Evolutionary conservation across 306 rosid species (phyloP).

Genomic region (Corylus heterophylla): DNA sequence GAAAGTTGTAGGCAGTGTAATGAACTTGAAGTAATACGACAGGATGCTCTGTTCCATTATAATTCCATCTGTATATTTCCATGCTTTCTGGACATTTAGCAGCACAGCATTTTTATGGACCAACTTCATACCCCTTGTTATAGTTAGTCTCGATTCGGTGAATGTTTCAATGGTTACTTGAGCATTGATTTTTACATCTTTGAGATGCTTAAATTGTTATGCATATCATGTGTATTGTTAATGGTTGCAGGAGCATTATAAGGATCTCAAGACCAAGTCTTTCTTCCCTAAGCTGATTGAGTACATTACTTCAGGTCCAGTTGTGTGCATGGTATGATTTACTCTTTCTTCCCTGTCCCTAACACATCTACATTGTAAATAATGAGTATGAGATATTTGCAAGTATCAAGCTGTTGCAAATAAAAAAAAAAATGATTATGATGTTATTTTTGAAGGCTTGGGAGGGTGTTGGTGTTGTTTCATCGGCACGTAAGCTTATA

Average conservation of each 20-base stretch:
- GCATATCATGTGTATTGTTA: slow-evolving; percentile 11
- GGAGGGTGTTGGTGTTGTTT: too few relatives aligned
- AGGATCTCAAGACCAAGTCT: slow-evolving; percentile 77
- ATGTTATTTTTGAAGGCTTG: too few relatives aligned
- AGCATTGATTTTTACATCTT: slow-evolving; percentile 10
- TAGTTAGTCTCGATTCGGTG: neutral
- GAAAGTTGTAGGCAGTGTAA: neutral
- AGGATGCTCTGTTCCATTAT: too few relatives aligned
- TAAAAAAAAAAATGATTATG: too few relatives aligned
- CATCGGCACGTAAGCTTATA: too few relatives aligned
- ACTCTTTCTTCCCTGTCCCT: neutral
- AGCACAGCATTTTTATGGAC: neutral
- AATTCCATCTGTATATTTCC: neutral
- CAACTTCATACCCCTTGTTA: slow-evolving; percentile 5
- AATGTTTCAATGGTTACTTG: slow-evolving; percentile 21
- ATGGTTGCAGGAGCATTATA: slow-evolving; percentile 82
- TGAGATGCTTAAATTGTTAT: slow-evolving; percentile 10
- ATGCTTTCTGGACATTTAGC: slow-evolving; percentile 14
- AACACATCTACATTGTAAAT: slow-evolving; percentile 11
- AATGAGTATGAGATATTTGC: slow-evolving; percentile 17
- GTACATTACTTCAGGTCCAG: slow-evolving; percentile 95
- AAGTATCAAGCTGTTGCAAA: slow-evolving; percentile 5
- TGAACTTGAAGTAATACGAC: neutral
- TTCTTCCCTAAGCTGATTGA: slow-evolving; percentile 84
- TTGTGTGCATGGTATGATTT: slow-evolving; percentile 83